phyloP scores from a whole-genome alignment of 257 asterid species.

The Parsonsia alboflavescens region DNA sequence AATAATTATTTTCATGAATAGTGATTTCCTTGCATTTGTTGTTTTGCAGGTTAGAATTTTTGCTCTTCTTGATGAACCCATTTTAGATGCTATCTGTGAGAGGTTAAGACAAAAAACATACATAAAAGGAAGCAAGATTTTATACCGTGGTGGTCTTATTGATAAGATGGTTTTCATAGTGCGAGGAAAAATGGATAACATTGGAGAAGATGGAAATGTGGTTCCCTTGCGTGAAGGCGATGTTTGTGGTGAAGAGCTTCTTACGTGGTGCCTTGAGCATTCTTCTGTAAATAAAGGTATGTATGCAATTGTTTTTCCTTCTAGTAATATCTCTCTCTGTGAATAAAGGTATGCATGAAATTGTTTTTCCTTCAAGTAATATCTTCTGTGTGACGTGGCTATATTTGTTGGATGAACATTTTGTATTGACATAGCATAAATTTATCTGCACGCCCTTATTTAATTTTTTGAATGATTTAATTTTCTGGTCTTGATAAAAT shows the following conservation, averaged over 20 bases:
- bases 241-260: slow-evolving; percentile 95
- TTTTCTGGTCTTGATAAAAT: not conserved
- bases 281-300: slow-evolving; percentile 75
- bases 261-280: slow-evolving; percentile 92
- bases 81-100: slow-evolving; percentile 82
- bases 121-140: slow-evolving; percentile 62
- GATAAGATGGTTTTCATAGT: slow-evolving; percentile 88
- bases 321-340: not conserved
- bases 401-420: too few species aligned
- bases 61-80: slow-evolving; percentile 69
- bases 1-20: too few species aligned
- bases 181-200: slow-evolving; percentile 81
- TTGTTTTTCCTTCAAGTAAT: too few species aligned
- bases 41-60: slow-evolving; percentile 68
- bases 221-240: slow-evolving; percentile 67
- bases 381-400: too few species aligned
- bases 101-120: slow-evolving; percentile 76
- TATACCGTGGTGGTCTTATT: slow-evolving; percentile 58
- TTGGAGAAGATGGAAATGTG: slow-evolving; percentile 58
- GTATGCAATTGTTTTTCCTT: not conserved
- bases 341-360: too few species aligned
- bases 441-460: too few species aligned
- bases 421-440: too few species aligned
- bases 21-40: not conserved
- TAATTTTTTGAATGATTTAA: not conserved